Percentiles rank a stretch among this genome's conserved stretches.
Conservation (phyloP, 1,139 yeast species). For the Debaryomyces udenii region DNA sequence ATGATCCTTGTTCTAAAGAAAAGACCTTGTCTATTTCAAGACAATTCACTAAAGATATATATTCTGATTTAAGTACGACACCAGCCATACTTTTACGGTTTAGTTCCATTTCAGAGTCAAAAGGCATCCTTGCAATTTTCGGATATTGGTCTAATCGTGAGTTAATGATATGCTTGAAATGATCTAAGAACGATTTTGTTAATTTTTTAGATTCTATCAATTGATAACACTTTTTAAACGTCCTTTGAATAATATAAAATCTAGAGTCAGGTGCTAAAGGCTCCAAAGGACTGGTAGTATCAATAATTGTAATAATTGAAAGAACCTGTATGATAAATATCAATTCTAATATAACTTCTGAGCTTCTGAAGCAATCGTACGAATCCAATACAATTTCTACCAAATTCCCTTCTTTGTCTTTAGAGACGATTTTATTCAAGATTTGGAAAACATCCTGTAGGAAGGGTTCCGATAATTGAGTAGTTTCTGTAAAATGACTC, state of each 20-base stretch:
- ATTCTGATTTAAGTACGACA: constrained; percentile 58
- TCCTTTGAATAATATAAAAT: constrained; percentile 43
- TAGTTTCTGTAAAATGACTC: constrained; percentile 30
- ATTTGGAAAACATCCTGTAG: constrained; percentile 35
- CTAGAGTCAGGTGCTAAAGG: constrained; percentile 30
- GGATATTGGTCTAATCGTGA: constrained; percentile 48
- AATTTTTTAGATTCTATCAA: constrained; percentile 44
- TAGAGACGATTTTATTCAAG: constrained; percentile 27
- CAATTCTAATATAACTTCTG: constrained; percentile 61
- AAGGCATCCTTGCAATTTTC: constrained; percentile 27
- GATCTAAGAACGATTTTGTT: constrained; percentile 36
- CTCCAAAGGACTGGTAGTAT: constrained; percentile 34
- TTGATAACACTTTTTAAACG: constrained; percentile 51
- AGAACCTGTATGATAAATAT: constrained; percentile 55
- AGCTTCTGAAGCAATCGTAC: constrained; percentile 61
- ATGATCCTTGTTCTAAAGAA: constrained; percentile 25
- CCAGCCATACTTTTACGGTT: constrained; percentile 47
- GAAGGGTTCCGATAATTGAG: constrained; percentile 22
- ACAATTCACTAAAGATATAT: constrained; percentile 49
- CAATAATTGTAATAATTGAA: constrained; percentile 43
- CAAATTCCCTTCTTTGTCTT: constrained; percentile 49
- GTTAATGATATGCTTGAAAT: constrained; percentile 35
- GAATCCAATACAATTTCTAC: constrained; percentile 52
- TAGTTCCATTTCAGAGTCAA: constrained; percentile 15
- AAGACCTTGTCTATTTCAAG: constrained; percentile 35